These are phyloP conservation scores for Powellomyces hirtus DNA, from an alignment of 192 early-diverging fungal genomes.

Conservation along the genomic window DNA sequence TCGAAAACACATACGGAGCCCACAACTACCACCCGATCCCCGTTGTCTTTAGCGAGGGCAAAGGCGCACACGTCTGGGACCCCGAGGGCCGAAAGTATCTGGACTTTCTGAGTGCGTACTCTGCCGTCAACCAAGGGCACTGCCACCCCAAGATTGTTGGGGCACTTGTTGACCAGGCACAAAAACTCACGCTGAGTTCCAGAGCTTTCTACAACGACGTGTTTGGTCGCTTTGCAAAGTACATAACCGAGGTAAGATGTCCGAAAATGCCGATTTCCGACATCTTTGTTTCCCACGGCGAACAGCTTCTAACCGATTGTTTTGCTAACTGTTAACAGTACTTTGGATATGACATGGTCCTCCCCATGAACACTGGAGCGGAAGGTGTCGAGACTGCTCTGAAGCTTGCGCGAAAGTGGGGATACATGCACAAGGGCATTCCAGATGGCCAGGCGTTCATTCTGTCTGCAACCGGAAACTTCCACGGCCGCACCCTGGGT, in stretches of 20 bases:
- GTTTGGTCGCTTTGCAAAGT: slow-evolving; percentile 88
- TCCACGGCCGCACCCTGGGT: slow-evolving; percentile 93
- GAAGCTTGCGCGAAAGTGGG: slow-evolving; percentile 98
- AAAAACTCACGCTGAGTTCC: slow-evolving; percentile 79
- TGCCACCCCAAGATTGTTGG: slow-evolving; percentile 93
- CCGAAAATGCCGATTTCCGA: too few relatives aligned
- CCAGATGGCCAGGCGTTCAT: slow-evolving; percentile 77
- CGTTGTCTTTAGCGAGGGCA: slow-evolving; percentile 80
- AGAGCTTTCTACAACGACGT: slow-evolving; percentile 97
- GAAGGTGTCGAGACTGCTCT: slow-evolving; percentile 99
- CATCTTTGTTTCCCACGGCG: too few relatives aligned
- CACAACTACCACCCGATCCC: slow-evolving; percentile 99
- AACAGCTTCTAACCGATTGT: too few relatives aligned
- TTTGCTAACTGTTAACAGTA: slow-evolving; percentile 49
- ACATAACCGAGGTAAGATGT: slow-evolving; percentile 68
- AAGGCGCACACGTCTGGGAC: slow-evolving; percentile 93
- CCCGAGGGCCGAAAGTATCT: slow-evolving; percentile 85
- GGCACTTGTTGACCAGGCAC: slow-evolving; percentile 87
- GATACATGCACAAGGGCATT: slow-evolving; percentile 87
- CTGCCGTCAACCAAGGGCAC: slow-evolving; percentile 86
- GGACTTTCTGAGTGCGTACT: slow-evolving; percentile 86
- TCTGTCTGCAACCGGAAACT: slow-evolving; percentile 83
- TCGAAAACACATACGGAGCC: slow-evolving; percentile 86
- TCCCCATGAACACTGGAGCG: slow-evolving; percentile 99
- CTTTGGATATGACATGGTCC: slow-evolving; percentile 97